phyloP scores from a whole-genome alignment of 192 early-diverging fungal species.

The Funneliformis mosseae region DNA sequence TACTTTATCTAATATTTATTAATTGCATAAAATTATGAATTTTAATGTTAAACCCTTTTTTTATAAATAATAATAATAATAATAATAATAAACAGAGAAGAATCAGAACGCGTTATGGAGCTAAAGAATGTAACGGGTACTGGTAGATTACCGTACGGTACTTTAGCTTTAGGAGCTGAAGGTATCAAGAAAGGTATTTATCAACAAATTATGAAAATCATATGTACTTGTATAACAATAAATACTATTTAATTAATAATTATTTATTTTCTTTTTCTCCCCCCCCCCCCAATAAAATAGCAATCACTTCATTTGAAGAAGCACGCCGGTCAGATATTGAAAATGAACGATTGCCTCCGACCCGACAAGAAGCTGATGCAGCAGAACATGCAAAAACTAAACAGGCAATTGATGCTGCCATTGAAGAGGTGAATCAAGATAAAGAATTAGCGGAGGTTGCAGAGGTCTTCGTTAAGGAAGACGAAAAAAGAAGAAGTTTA shows the following conservation, averaged over 20 bases:
- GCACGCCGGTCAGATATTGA: conserved; percentile 88
- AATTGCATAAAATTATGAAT: neutral
- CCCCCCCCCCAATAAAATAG: conserved; percentile 36
- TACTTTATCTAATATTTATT: neutral
- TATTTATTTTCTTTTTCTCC: neutral
- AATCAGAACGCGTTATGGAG: conserved; percentile 91
- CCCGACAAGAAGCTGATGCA: conserved; percentile 46
- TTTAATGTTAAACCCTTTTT: neutral
- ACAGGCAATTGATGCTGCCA: conserved; percentile 40
- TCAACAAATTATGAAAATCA: neutral
- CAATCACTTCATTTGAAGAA: conserved; percentile 91
- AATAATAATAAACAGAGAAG: conserved; percentile 56
- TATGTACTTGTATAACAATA: neutral
- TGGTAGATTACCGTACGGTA: conserved; percentile 82
- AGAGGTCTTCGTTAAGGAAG: conserved; percentile 31
- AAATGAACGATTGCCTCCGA: conserved; percentile 91
- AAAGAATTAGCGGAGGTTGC: conserved; percentile 19
- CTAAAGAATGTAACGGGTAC: conserved; percentile 88
- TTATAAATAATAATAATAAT: too few species aligned
- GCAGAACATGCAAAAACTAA: conserved; percentile 36
- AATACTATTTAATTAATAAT: neutral
- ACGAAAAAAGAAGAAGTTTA: conserved; percentile 33
- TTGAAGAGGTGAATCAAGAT: conserved; percentile 30
- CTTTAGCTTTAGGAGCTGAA: conserved; percentile 85
- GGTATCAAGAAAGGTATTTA: conserved; percentile 82